phyloP scores from a whole-genome alignment of 345 rosid genomes.

The Syzygium aromaticum region DNA sequence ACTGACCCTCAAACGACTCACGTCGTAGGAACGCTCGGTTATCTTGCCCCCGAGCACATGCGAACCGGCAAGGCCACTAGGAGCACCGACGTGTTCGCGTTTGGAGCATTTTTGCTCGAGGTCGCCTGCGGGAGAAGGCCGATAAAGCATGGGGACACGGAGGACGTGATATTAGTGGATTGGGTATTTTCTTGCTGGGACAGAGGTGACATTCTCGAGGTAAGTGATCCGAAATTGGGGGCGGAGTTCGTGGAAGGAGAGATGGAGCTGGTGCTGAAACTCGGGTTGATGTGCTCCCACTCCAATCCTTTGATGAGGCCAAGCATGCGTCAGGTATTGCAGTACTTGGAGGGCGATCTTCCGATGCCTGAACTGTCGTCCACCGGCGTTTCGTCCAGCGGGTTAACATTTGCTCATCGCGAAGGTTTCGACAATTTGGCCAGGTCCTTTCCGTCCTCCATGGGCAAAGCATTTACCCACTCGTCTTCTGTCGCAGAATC shows the following conservation, averaged over 20 bases:
- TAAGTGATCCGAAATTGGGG: not conserved
- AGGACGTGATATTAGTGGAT: not conserved
- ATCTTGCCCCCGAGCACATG: not conserved
- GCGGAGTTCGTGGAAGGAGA: not conserved
- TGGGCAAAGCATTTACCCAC: not conserved
- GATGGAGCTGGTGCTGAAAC: not conserved
- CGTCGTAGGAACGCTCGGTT: not conserved
- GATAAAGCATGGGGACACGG: not conserved
- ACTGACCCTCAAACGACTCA: not conserved
- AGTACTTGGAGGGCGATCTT: conserved; percentile 23
- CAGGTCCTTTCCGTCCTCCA: conserved; percentile 27
- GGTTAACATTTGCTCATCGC: conserved; percentile 8
- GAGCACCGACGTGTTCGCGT: not conserved
- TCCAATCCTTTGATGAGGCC: not conserved
- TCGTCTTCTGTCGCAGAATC: not conserved
- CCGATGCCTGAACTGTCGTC: conserved; percentile 20
- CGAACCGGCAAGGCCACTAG: not conserved
- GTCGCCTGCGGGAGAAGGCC: not conserved
- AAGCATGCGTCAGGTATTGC: not conserved
- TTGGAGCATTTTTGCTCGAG: not conserved
- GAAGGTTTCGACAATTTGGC: conserved; percentile 35
- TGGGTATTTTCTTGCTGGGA: not conserved
- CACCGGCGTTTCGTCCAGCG: not conserved
- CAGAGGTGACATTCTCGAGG: not conserved
- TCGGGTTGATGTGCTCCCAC: not conserved